phyloP scores from a whole-genome alignment of 768 basidiomycete genomes.

The Tylopilus felleus region DNA sequence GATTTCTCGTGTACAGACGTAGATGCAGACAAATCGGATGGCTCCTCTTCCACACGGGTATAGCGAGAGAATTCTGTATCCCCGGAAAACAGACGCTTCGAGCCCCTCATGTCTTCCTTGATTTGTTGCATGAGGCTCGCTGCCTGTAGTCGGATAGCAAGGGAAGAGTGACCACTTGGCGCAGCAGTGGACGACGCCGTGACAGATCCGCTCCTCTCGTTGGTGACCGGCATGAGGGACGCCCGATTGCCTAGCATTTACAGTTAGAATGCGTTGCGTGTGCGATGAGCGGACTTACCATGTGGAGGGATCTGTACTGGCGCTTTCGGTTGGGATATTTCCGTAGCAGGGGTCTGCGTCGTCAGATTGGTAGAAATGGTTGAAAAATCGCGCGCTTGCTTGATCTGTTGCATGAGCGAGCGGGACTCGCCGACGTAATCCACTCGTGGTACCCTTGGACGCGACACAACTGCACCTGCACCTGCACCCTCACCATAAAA shows the following conservation, averaged over 20 bases:
- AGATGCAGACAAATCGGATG: conserved; percentile 11
- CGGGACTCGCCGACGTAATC: conserved; percentile 79
- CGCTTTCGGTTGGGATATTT: conserved; percentile 8
- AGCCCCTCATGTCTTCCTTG: conserved; percentile 65
- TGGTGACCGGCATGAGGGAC: conserved; percentile 10
- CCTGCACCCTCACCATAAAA: conserved; percentile 50
- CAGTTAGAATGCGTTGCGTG: neutral
- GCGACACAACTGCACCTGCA: conserved; percentile 46
- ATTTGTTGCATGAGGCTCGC: conserved; percentile 84
- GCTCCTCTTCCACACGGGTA: conserved; percentile 21
- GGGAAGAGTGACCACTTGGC: conserved; percentile 50
- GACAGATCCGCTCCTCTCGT: conserved; percentile 23
- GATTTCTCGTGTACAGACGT: conserved; percentile 17
- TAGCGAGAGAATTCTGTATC: conserved; percentile 56
- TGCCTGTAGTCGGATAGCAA: conserved; percentile 72
- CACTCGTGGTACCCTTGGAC: conserved; percentile 46
- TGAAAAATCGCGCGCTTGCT: conserved; percentile 72
- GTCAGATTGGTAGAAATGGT: conserved; percentile 65
- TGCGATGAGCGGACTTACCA: conserved; percentile 14
- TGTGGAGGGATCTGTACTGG: neutral
- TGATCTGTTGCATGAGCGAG: conserved; percentile 77
- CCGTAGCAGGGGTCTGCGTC: conserved; percentile 24
- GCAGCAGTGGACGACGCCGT: conserved; percentile 29
- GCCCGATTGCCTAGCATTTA: conserved; percentile 10
- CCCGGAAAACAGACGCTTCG: conserved; percentile 68